Percentiles rank a stretch among this genome's conserved stretches.
Conservation (phyloP, 352 stramenopile genomes). For the Phytophthora constricta region DNA sequence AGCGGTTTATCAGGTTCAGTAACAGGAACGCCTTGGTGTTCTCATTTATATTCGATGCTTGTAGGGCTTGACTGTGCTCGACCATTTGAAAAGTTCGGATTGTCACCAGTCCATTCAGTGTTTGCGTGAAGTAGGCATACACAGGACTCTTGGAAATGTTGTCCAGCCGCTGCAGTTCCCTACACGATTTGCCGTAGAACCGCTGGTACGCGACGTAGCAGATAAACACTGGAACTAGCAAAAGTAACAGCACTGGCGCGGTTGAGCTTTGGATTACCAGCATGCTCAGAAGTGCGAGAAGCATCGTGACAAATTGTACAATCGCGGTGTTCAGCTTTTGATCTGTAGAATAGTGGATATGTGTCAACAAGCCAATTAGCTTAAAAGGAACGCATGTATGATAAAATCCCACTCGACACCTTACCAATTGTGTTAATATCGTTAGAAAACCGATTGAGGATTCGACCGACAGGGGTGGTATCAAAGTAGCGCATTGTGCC, state of each 20-base stretch:
- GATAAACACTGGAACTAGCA: conserved; percentile 70
- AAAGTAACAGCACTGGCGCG: conserved; percentile 49
- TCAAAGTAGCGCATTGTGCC: conserved; percentile 91
- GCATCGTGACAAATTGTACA: conserved; percentile 51
- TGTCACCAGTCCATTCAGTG: conserved; percentile 72
- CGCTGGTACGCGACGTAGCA: conserved; percentile 72
- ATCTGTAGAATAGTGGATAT: conserved; percentile 32
- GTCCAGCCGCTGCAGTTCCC: conserved; percentile 74
- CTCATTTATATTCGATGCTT: conserved; percentile 60
- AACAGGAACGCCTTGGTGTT: conserved; percentile 91
- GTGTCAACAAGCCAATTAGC: conserved; percentile 5
- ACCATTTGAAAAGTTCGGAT: conserved; percentile 76
- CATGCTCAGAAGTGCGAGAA: conserved; percentile 62
- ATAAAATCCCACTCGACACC: neutral
- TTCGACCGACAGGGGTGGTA: conserved; percentile 75
- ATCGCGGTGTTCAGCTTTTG: conserved; percentile 61
- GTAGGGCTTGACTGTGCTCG: conserved; percentile 32
- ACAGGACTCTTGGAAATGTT: conserved; percentile 83
- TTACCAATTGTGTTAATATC: conserved; percentile 73
- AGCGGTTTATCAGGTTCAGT: conserved; percentile 93
- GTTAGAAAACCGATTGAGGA: conserved; percentile 83
- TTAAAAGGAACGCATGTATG: neutral
- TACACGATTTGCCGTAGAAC: conserved; percentile 73
- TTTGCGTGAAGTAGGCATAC: conserved; percentile 94
- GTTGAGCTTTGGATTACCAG: conserved; percentile 54